Conservation (phyloP, 441 rosid species). For the Euphorbia celastroides region DNA sequence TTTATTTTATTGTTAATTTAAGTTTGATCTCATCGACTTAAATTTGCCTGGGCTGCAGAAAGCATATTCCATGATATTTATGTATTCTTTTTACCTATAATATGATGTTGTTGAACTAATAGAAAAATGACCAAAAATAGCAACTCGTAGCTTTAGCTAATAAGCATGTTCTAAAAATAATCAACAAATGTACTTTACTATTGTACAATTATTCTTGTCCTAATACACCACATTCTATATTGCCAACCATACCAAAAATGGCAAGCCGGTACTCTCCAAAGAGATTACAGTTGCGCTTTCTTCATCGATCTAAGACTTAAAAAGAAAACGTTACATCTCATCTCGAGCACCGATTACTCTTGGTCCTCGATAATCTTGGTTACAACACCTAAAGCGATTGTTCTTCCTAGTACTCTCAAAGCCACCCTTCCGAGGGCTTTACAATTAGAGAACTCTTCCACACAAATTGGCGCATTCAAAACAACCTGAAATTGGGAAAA, state of each 20-base stretch:
- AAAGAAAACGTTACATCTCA: background rate
- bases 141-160: background rate
- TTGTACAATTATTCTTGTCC: background rate
- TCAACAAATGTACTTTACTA: conserved; percentile 6
- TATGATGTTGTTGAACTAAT: background rate
- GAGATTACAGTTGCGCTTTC: background rate
- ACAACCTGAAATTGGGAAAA: conserved; percentile 43
- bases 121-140: background rate
- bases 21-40: background rate
- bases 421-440: conserved; percentile 87
- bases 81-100: background rate
- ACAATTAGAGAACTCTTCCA: conserved; percentile 60
- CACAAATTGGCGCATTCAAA: conserved; percentile 63
- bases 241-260: background rate
- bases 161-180: background rate
- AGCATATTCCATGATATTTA: too few relatives aligned
- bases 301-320: background rate
- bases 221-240: background rate
- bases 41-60: background rate
- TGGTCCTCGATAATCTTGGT: conserved; percentile 57
- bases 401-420: conserved; percentile 73
- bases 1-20: too few relatives aligned
- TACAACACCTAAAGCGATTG: conserved; percentile 76
- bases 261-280: background rate
- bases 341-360: background rate